Base-by-base conservation (phyloP, 352 stramenopile species). In the Elongisporangium senticosum region DNA sequence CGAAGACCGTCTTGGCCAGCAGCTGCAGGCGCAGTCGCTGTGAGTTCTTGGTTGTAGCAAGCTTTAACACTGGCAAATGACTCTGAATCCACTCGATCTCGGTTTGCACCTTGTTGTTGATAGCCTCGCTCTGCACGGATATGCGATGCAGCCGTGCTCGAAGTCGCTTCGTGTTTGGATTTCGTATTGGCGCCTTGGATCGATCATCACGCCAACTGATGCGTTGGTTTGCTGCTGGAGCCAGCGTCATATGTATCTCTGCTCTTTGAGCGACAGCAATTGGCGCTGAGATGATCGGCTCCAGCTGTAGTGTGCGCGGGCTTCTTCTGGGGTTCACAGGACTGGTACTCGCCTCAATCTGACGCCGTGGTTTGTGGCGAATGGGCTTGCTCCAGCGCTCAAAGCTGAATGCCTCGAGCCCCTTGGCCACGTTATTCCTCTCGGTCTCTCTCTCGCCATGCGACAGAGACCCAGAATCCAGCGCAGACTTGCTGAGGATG, bases 81-180 rank as follows among this genome's bases (percentile, higher is more conserved):
- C 64, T 49, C 23, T 84, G 75, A 58, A 89, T 89, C 77, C 79
- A 87, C 62, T 79, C 62, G 28, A 89, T 71, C 58, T 89, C 72
- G 23, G 33, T 47, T 13, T 64, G 55, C 13, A 88, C 58, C n/a
- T 69, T 47, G 28, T 55, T 56, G 15, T 22, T 37, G 6, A 58
- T 43, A 43, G 33, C 33, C 33, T 43, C 33, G 13, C 33, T 15
- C 33, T 43, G 7, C 13, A 43, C 33, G 1, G 33, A 43, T 17
- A 43, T 43, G 33, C 33, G 8, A 4, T 43, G 33, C 33, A 43
- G 17, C 17, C 33, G 33, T 17, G 33, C 33, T 17, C 13, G 33
- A 6, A 43, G 33, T 6, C 33, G 33, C 33, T 43, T 43, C 1
- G 33, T 43, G 33, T 43, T 43, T 43, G 11, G 11, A 43, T 43